A percentile compares a stretch with the other conserved stretches of the same genome.
Conservation (phyloP, 2,329 filamentous ascomycete species). For the Cordyceps fumosorosea region DNA sequence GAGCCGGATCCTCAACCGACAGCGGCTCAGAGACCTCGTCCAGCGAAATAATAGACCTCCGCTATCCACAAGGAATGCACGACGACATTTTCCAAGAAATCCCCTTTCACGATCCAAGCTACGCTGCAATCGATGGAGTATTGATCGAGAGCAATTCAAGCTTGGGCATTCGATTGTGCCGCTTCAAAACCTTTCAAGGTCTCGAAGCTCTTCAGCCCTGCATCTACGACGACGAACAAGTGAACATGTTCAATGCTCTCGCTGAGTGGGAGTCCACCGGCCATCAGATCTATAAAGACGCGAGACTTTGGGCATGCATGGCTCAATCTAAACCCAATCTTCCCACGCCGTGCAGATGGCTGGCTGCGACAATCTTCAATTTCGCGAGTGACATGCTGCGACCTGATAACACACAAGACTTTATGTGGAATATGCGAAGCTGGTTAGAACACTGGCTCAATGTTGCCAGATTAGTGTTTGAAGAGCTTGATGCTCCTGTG, state of each 20-base stretch:
- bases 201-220: constrained; percentile 26
- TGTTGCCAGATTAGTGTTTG: constrained; percentile 21
- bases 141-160: not conserved
- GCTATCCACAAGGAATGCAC: not conserved
- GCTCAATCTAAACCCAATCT: constrained; percentile 19
- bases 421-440: constrained; percentile 19
- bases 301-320: constrained; percentile 27
- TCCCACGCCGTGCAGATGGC: constrained; percentile 26
- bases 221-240: constrained; percentile 16
- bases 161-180: constrained; percentile 15
- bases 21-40: not conserved
- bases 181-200: constrained; percentile 23
- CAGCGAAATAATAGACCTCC: not conserved
- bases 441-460: constrained; percentile 26
- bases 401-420: constrained; percentile 13
- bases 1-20: not conserved
- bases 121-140: constrained; percentile 6
- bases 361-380: constrained; percentile 26
- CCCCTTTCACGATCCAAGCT: constrained; percentile 21
- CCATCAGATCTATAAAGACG: constrained; percentile 22
- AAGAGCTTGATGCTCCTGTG: constrained; percentile 13
- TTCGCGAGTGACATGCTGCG: constrained; percentile 24
- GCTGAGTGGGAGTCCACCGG: constrained; percentile 16
- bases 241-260: constrained; percentile 20
- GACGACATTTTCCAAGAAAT: constrained; percentile 15